Evolutionary conservation across 1,284 basidiomycete species (phyloP).

Genomic region (Tilletia walkeri): DNA sequence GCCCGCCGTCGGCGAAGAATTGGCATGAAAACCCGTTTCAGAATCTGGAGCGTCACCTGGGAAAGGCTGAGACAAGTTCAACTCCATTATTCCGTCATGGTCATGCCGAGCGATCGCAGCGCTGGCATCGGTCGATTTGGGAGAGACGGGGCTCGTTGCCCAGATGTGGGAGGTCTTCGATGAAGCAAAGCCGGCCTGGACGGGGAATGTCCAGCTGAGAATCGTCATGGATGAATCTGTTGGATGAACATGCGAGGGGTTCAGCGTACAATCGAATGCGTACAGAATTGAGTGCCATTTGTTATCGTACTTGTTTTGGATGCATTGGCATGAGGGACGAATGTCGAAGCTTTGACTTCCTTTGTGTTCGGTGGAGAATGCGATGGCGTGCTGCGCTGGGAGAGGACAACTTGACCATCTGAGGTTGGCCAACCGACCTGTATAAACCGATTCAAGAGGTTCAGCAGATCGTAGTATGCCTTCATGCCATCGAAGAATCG

Average conservation of each 20-base stretch:
- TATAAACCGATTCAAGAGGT: not conserved
- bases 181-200: slow-evolving; percentile 19
- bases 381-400: slow-evolving; percentile 62
- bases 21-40: not conserved
- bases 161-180: slow-evolving; percentile 37
- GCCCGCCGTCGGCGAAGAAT: too few species aligned
- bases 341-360: not conserved
- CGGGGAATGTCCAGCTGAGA: slow-evolving; percentile 38
- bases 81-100: slow-evolving; percentile 26
- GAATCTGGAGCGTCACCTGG: not conserved
- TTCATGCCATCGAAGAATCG: not conserved
- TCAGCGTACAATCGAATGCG: not conserved
- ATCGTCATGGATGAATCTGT: slow-evolving; percentile 34
- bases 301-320: not conserved
- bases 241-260: slow-evolving; percentile 17
- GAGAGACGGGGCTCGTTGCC: slow-evolving; percentile 32
- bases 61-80: slow-evolving; percentile 41
- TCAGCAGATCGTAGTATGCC: not conserved
- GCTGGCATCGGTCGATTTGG: slow-evolving; percentile 24
- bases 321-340: not conserved
- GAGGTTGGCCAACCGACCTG: slow-evolving; percentile 66
- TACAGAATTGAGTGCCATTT: not conserved
- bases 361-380: slow-evolving; percentile 61
- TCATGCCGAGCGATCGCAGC: slow-evolving; percentile 30
- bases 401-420: slow-evolving; percentile 64